Conservation (phyloP, 345 rosid genomes). For the Physaria fendleri region DNA sequence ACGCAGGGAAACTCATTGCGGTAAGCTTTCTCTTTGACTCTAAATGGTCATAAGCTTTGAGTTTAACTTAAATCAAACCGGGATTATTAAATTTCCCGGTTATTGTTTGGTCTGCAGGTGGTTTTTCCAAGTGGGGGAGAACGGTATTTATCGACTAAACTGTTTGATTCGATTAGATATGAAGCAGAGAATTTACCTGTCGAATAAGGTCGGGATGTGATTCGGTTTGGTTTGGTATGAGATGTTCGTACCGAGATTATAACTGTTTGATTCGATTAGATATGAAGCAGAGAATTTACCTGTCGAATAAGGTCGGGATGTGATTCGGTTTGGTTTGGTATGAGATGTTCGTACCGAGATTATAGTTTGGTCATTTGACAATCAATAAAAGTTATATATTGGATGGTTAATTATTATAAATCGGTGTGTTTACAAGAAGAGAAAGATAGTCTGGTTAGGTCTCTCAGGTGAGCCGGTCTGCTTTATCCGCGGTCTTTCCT, state of each 20-base stretch:
- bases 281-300: constrained; percentile 52
- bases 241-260: not conserved
- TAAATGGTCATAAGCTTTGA: not conserved
- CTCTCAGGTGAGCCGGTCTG: too few relatives aligned
- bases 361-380: not conserved
- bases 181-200: constrained; percentile 53
- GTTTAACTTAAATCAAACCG: not conserved
- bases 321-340: not conserved
- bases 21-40: constrained; percentile 1
- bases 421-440: not conserved
- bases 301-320: constrained; percentile 22
- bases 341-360: not conserved
- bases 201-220: constrained; percentile 19
- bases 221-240: not conserved
- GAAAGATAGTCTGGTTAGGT: too few relatives aligned
- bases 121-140: constrained; percentile 68
- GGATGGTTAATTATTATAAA: not conserved
- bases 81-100: not conserved
- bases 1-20: constrained; percentile 55
- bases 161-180: constrained; percentile 49
- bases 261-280: constrained; percentile 23
- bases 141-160: constrained; percentile 55
- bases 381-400: not conserved
- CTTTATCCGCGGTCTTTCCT: too few relatives aligned
- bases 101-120: constrained; percentile 35